Conservation (phyloP, 2,329 filamentous ascomycete genomes). For the Alternaria sp. region DNA sequence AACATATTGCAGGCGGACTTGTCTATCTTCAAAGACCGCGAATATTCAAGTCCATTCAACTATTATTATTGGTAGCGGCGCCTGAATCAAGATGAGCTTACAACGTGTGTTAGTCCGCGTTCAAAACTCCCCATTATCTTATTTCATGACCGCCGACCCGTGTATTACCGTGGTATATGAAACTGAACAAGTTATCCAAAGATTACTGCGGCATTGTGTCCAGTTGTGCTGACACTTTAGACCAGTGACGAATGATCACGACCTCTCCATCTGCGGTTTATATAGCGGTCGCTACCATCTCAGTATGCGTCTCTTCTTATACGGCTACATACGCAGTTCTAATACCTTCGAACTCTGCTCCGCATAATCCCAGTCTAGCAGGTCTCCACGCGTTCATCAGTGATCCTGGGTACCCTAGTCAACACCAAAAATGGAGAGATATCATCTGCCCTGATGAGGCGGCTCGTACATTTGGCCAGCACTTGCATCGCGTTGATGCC, state of each 20-base stretch:
- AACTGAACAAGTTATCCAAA: background rate
- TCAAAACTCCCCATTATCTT: background rate
- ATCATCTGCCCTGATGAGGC: background rate
- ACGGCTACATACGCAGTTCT: background rate
- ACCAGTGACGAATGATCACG: background rate
- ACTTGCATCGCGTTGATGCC: background rate
- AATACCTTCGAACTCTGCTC: background rate
- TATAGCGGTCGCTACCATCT: background rate
- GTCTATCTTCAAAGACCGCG: background rate
- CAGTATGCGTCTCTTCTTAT: background rate
- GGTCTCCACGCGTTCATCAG: background rate
- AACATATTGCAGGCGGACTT: background rate
- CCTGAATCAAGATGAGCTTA: background rate
- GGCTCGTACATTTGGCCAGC: background rate
- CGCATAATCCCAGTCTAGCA: background rate
- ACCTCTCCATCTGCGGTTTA: background rate
- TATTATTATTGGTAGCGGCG: background rate
- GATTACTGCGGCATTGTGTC: background rate
- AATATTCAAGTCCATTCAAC: background rate
- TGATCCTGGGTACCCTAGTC: background rate
- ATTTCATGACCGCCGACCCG: background rate
- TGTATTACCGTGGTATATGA: background rate
- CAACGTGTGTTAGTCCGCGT: no score
- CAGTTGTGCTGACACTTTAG: background rate
- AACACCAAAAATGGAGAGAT: background rate